These are phyloP conservation scores for Inonotus obliquus DNA, from an alignment of 1,284 basidiomycete genomes.

Conservation along the genomic window DNA sequence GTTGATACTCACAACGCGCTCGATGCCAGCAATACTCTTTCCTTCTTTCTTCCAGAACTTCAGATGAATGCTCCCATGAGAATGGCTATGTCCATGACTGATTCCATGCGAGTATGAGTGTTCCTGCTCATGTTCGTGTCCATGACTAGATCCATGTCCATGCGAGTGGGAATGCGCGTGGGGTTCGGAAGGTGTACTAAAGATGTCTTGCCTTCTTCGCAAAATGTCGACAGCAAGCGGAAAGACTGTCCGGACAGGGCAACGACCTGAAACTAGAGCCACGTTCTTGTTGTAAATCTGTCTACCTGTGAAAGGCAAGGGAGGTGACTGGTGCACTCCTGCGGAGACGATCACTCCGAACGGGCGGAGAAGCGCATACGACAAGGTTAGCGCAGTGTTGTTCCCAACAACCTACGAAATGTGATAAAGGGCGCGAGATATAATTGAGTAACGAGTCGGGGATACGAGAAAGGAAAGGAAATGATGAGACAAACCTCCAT, in stretches of 20 bases:
- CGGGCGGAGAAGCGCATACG: constrained; percentile 73
- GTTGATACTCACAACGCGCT: constrained; percentile 53
- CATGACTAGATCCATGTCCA: background rate
- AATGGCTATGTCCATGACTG: background rate
- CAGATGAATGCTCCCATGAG: background rate
- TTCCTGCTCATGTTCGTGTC: background rate
- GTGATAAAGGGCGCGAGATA: background rate
- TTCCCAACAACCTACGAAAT: constrained; percentile 72
- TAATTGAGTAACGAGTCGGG: background rate
- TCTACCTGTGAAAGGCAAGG: constrained; percentile 55
- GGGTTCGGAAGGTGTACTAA: constrained; percentile 36
- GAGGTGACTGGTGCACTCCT: constrained; percentile 61
- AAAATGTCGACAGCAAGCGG: constrained; percentile 69
- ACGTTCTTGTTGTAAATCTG: constrained; percentile 81
- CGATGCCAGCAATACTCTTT: constrained; percentile 48
- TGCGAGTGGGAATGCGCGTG: background rate
- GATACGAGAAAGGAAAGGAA: background rate
- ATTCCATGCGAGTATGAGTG: background rate
- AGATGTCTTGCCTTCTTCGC: constrained; percentile 63
- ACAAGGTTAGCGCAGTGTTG: constrained; percentile 61
- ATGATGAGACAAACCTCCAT: constrained; percentile 43
- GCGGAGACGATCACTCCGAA: constrained; percentile 80
- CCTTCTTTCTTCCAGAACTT: background rate
- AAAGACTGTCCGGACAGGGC: constrained; percentile 80
- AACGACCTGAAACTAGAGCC: constrained; percentile 80